A percentile compares a stretch with the other conserved stretches of the same genome.
These are phyloP conservation scores for Yamadazyma triangularis DNA, from an alignment of 1,139 yeast genomes.

Conservation along the genomic window DNA sequence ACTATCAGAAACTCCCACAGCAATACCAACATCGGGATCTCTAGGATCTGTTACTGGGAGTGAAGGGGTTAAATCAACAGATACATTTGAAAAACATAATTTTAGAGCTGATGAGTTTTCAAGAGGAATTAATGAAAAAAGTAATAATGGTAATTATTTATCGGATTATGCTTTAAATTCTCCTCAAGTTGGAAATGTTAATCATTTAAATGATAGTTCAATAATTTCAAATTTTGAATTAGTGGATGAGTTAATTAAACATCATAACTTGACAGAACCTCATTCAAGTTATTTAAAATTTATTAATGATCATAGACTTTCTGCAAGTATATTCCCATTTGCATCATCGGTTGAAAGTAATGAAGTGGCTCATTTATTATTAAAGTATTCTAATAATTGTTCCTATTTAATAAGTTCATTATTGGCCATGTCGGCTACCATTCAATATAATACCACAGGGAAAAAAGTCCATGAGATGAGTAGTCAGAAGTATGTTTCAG, in stretches of 20 bases:
- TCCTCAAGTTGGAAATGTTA: slow-evolving; percentile 7
- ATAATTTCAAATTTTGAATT: slow-evolving; percentile 16
- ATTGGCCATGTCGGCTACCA: slow-evolving; percentile 35
- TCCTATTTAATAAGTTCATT: slow-evolving; percentile 32
- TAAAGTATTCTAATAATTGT: slow-evolving; percentile 31
- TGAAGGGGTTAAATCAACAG: slow-evolving; percentile 6
- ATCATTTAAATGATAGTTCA: slow-evolving; percentile 2
- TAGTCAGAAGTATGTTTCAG: slow-evolving; percentile 27
- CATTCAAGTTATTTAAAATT: slow-evolving; percentile 29
- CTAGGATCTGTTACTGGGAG: slow-evolving; percentile 1
- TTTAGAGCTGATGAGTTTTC: slow-evolving; percentile 16
- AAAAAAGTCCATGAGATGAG: slow-evolving; percentile 25
- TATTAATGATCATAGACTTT: slow-evolving; percentile 24
- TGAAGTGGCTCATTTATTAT: slow-evolving; percentile 28
- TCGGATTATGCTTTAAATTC: slow-evolving; percentile 7
- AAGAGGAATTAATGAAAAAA: slow-evolving; percentile 8
- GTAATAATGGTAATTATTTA: slow-evolving; percentile 7
- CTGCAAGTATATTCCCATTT: slow-evolving; percentile 35
- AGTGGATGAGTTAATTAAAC: slow-evolving; percentile 20
- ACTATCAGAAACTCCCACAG: neutral
- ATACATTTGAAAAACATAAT: slow-evolving; percentile 12
- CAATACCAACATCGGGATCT: neutral
- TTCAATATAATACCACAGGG: slow-evolving; percentile 31
- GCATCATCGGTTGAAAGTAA: slow-evolving; percentile 33
- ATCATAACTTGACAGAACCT: slow-evolving; percentile 22